These are phyloP conservation scores for Penicillium desertorum DNA, from an alignment of 495 filamentous ascomycete genomes.

Conservation along the genomic window DNA sequence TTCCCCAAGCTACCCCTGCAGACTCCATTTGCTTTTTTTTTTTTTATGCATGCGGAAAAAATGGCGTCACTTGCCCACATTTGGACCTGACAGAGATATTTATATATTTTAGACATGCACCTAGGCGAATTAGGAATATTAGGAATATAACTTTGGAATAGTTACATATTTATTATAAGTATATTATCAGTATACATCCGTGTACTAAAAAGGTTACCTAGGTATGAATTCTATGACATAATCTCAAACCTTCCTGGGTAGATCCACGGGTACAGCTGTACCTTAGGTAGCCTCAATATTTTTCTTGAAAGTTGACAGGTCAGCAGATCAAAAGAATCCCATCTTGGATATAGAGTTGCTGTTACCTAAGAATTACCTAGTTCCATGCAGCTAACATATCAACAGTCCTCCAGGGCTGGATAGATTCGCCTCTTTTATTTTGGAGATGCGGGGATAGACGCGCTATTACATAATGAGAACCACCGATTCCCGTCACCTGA, in stretches of 20 bases:
- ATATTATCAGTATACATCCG: too few relatives aligned
- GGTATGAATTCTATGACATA: conserved; percentile 19
- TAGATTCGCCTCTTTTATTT: conserved; percentile 14
- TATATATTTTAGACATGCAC: too few relatives aligned
- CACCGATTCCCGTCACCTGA: conserved; percentile 24
- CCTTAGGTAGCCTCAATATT: not conserved
- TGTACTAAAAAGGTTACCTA: too few relatives aligned
- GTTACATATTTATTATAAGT: too few relatives aligned
- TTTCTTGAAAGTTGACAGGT: conserved; percentile 13
- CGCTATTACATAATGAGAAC: conserved; percentile 29
- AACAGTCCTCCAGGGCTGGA: too few relatives aligned
- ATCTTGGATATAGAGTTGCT: conserved; percentile 22
- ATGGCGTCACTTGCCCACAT: conserved; percentile 22
- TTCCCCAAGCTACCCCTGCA: conserved; percentile 32
- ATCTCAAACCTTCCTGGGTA: conserved; percentile 11
- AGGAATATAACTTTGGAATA: too few relatives aligned
- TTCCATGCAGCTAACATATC: not conserved
- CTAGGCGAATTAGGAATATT: too few relatives aligned
- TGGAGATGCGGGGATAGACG: conserved; percentile 28
- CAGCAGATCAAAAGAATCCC: conserved; percentile 12
- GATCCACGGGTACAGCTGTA: too few relatives aligned
- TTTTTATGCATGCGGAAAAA: conserved; percentile 23
- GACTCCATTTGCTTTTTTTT: conserved; percentile 24
- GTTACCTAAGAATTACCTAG: conserved; percentile 25
- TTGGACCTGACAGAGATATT: not conserved